Base-by-base conservation (phyloP, 371 early-diverging fungal genomes). In the Lichtheimia ornata region DNA sequence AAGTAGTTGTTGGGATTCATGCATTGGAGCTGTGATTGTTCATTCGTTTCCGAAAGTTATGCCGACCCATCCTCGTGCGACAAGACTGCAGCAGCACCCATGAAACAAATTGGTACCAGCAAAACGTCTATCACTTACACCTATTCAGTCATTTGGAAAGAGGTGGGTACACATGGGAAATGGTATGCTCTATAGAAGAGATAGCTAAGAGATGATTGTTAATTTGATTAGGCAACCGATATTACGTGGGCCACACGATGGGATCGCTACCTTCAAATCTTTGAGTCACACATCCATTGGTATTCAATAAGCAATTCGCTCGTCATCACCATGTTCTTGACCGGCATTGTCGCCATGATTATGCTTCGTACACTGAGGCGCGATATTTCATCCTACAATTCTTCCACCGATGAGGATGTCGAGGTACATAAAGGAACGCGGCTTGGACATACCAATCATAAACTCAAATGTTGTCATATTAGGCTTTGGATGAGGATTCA, bases 351-450 rank as follows among this genome's bases (percentile, higher is more conserved):
- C 17, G 92, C 87, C 14, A 84, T 94, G 83, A 91, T 94, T 52
- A 80, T 96, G 47, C 68, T 93, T 56, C 84, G 95, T 6, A 87
- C 94, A 9, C 73, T 95, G 50, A 90, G 88, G 74, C 90, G 88
- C 65, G 95, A 96, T 70, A 94, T 96, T 67, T 79, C 91, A 13
- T 85, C 92, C 5, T 96, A 96, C 81, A 94, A 96, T 66, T 25
- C 57, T 15, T n/a, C n/a, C 22, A 45, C 28, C 4, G 69, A 64
- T 22, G 56, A 62, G 17, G 91, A 89, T 50, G 80, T 83, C n/a
- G 74, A 84, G 72, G 77, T 69, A 63, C 44, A 7, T 42, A 13
- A 20, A 13, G 18, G 15, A 40, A 13, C 17, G 2, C 9, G 2
- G 24, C 14, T n/a, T n/a, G 13, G n/a, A 14, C n/a, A 17, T 40